A percentile compares a stretch with the other conserved stretches of the same genome.
Conservation (phyloP, 2,329 filamentous ascomycete genomes). For the Xylariaceae sp. region DNA sequence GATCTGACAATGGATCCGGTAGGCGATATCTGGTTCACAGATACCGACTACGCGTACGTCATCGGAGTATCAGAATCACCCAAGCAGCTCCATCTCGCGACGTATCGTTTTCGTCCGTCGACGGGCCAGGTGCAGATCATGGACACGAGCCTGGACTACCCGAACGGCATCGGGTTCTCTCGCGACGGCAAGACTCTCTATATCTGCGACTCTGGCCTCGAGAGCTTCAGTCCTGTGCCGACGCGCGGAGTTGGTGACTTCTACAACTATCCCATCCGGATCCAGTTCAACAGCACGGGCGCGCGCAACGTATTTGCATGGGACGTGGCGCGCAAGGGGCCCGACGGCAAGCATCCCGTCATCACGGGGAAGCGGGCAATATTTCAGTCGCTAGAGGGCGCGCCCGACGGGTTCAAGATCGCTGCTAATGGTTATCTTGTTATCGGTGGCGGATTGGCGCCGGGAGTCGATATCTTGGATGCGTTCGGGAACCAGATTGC, state of each 20-base stretch:
- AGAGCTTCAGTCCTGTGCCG: slow-evolving; percentile 22
- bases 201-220: slow-evolving; percentile 37
- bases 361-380: slow-evolving; percentile 36
- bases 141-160: slow-evolving; percentile 36
- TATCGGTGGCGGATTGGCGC: slow-evolving; percentile 26
- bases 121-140: slow-evolving; percentile 33
- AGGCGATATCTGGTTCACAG: slow-evolving; percentile 24
- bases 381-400: slow-evolving; percentile 36
- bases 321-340: slow-evolving; percentile 26
- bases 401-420: slow-evolving; percentile 40
- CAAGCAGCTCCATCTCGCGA: slow-evolving; percentile 32
- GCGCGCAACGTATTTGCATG: slow-evolving; percentile 36
- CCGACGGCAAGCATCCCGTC: slow-evolving; percentile 28
- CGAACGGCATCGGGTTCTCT: slow-evolving; percentile 40
- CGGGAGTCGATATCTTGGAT: slow-evolving; percentile 39
- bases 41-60: slow-evolving; percentile 8
- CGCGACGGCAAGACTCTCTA: slow-evolving; percentile 37
- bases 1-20: slow-evolving; percentile 34
- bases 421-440: slow-evolving; percentile 38
- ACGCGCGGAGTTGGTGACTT: slow-evolving; percentile 22
- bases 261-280: slow-evolving; percentile 11
- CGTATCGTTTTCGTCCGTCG: slow-evolving; percentile 36
- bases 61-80: slow-evolving; percentile 26
- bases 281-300: slow-evolving; percentile 11
- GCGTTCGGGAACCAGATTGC: slow-evolving; percentile 34